Base-by-base conservation (phyloP, 306 rosid species). In the Gynostemma pentaphyllum region DNA sequence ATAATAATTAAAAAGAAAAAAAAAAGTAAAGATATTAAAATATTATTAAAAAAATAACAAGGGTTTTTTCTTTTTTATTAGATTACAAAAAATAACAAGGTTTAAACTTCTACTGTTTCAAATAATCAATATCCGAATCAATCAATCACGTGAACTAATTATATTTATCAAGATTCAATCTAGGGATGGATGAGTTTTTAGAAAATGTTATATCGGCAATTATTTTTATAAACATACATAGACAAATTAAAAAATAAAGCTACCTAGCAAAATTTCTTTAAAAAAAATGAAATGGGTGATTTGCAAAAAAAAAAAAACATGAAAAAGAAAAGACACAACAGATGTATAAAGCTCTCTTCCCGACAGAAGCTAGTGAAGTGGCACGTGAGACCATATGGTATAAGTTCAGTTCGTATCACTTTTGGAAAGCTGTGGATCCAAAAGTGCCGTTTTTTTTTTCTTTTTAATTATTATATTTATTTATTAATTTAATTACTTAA, bases 371-470 rank as follows among this genome's bases (percentile, higher is more conserved):
- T 56, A 56, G 63, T 56, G 44, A 12, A 19, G 45, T 52, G 60
- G 60, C 60, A 52, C 60, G 60, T 52, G 60, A 51, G 34, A 34
- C 57, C 57, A 51, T 29, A 7, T 52, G 27, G 9, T 52, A 22
- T 34, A 23, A 23, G 23, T 51, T 51, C 59, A n/a, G n/a, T n/a
- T n/a, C n/a, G n/a, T n/a, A 2, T 52, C 8, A 27, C 59, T 52
- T 52, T 52, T 56, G 63, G 16, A 56, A 56, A 56, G 45, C 63
- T 56, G 63, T 56, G 63, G 45, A 32, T 56, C 63, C 4, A 13
- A 56, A 56, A 56, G 16, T 56, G 9, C 15, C 32, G 15, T 32
- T 55, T 55, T 56, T 26, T 52, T 52, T 55, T 55, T 56, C 26
- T 52, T 52, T 52, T 24, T n/a, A n/a, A n/a, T n/a, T 47, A 9